Evolutionary conservation across 345 rosid genomes (phyloP), one percentile per base, ranked within the genome.

Genomic region (Brassica cretica): DNA sequence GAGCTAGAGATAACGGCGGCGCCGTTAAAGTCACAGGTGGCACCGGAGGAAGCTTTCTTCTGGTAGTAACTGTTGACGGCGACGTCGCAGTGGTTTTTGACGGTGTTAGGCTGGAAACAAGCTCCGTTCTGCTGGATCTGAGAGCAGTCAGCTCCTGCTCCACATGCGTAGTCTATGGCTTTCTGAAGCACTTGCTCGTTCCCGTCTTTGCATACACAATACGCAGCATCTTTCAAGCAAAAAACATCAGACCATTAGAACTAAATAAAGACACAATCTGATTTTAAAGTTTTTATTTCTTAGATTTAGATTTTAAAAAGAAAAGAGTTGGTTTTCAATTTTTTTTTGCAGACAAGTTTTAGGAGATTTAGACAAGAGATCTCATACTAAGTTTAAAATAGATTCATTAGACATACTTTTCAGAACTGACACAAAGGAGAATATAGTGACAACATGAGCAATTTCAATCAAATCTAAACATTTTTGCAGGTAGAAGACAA

Each of bases 161-260:
- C 99, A 77, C 99, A 95, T 9, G 99, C 99, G 71, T 87, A 95
- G 77, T 95, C 99, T 30, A 95, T 60, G 2, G 87, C 61, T 53
- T 90, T 95, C 74, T 95, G 99, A 27, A 90, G 85, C 6, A 35
- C 82, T 33, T 74, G 8, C 7, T 91, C 96, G 74, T 85, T 53
- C 41, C 96, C 97, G 74, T 90, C 93, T 84, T 86, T 95, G 64
- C 99, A 95, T 4, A 93, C 5, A 70, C 99, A 95, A 74, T 93
- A 95, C 9, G 75, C 76, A 9, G 91, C 98, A 71, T 84, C 96
- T 92, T 53, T 37, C 55, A 15, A 1, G 5, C 46, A 5, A 53
- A 3, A 8, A 16, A 37, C 7, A 65, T 25, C 10, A 27, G 21
- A 29, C 44, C 76, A 49, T 39, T 76, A 29, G 24, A 25, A 32